Evolutionary conservation across 139 green algal species (phyloP).

Genomic region (Zygnema circumcarinatum): DNA sequence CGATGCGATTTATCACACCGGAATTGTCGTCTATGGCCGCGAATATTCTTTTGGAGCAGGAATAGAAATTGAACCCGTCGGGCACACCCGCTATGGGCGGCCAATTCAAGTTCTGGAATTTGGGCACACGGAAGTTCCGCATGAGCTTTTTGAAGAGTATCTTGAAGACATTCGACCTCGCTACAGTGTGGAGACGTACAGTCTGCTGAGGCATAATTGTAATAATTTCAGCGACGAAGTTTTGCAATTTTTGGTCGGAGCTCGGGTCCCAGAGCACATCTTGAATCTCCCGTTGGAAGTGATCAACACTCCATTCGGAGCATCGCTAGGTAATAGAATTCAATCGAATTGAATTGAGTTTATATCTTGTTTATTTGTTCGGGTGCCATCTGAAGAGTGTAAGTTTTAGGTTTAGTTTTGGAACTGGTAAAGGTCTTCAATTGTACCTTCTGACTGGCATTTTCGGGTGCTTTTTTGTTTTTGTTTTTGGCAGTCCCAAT

Average conservation of each 20-base stretch:
- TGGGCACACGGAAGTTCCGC: conserved; percentile 45
- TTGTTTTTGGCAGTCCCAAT: conserved; percentile 21
- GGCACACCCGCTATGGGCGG: conserved; percentile 46
- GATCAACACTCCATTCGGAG: conserved; percentile 51
- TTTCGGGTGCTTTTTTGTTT: no score
- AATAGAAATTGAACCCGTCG: conserved; percentile 29
- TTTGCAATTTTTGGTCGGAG: conserved; percentile 54
- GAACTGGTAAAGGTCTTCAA: conserved; percentile 6
- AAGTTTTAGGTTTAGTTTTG: background rate
- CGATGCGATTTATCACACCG: conserved; percentile 63
- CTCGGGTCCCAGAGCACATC: conserved; percentile 62
- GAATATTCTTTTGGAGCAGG: conserved; percentile 62
- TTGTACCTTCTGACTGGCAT: no score
- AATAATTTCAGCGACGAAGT: conserved; percentile 68
- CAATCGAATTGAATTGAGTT: background rate
- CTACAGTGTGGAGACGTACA: conserved; percentile 53
- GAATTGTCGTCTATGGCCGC: conserved; percentile 59
- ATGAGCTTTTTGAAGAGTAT: conserved; percentile 60
- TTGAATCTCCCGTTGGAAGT: conserved; percentile 54
- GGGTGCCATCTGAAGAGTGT: background rate
- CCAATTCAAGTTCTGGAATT: conserved; percentile 57
- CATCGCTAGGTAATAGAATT: conserved; percentile 45
- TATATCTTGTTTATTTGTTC: background rate
- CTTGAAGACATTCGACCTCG: conserved; percentile 45
- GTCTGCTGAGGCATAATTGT: conserved; percentile 64